Evolutionary conservation across 1,284 basidiomycete species (phyloP), one percentile per base, ranked within the genome.

Genomic region (Exsudoporus floridanus): DNA sequence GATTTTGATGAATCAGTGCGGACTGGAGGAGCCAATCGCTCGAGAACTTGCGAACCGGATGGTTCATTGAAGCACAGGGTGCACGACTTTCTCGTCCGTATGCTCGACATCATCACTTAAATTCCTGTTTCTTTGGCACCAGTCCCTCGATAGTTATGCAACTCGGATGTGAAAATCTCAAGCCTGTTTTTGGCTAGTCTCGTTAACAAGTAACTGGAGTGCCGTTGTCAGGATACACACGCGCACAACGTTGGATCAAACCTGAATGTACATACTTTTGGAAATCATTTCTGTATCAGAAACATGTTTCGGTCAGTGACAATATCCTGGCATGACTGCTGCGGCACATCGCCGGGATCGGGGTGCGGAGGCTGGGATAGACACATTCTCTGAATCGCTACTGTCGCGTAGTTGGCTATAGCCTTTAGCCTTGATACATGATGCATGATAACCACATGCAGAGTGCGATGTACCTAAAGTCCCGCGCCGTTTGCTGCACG

Each of bases 21-120:
- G 34, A 35, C 31, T 65, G 49, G 64, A 65, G 8, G 58, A 58
- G 46, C 46, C 36, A 37, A 62, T 28, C 7, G 65, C 63, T 34
- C 55, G 46, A 42, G 53, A 66, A 46, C 65, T 65, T 14, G 52
- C 39, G 31, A 43, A 28, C 5, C 55, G 63, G n/a, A 41, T 69
- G 4, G 33, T 23, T 43, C 30, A 30, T 41, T 30, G 19, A 53
- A 45, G 34, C 33, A 38, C 33, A 33, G 13, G 31, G 46, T 33
- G 21, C n/a, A 28, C 8, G 34, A 41, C 12, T 48, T 19, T 49
- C 35, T 42, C 28, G 8, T 34, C 3, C 14, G 41, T 51, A 42
- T 37, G 27, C 23, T 37, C 41, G 36, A n/a, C 35, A 13, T 14
- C 30, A 28, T 37, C 14, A 16, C 25, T 35, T 46, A 4, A 4